Percentiles rank a stretch among this genome's conserved stretches.
Evolutionary conservation across 805 yeast genomes (phyloP).

Genomic region (Sugiyamaella valdiviana): DNA sequence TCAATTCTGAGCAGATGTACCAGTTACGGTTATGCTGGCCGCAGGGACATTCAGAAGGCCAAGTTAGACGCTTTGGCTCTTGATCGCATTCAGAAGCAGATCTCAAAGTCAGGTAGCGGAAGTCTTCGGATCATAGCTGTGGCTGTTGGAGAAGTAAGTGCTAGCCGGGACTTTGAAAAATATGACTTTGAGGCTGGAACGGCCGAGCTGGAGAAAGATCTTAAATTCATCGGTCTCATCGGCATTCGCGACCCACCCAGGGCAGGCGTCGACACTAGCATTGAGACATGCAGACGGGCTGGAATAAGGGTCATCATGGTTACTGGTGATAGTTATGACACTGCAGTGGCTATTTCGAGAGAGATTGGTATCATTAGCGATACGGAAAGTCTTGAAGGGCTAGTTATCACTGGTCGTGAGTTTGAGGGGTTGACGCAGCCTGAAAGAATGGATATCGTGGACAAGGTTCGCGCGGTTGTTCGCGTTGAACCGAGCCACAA

Average conservation of each 20-base stretch:
- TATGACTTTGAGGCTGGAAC: constrained; percentile 34
- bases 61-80: constrained; percentile 1
- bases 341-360: constrained; percentile 37
- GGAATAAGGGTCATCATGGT: constrained; percentile 46
- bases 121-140: constrained; percentile 45
- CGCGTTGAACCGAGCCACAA: constrained; percentile 54
- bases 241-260: constrained; percentile 49
- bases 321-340: constrained; percentile 38
- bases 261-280: constrained; percentile 39
- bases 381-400: constrained; percentile 31
- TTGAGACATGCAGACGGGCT: constrained; percentile 40
- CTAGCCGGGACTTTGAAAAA: constrained; percentile 10
- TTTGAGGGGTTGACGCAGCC: constrained; percentile 30
- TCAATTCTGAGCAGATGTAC: constrained; percentile 40
- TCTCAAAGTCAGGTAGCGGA: constrained; percentile 37
- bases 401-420: constrained; percentile 38
- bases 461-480: constrained; percentile 44
- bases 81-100: constrained; percentile 30
- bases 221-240: constrained; percentile 40
- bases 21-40: constrained; percentile 32
- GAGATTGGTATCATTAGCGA: constrained; percentile 37
- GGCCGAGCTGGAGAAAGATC: constrained; percentile 13
- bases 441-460: constrained; percentile 39
- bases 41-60: constrained; percentile 27
- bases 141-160: constrained; percentile 32